phyloP scores from a whole-genome alignment of 352 stramenopile genomes.

The Globisporangium uncinulatum region DNA sequence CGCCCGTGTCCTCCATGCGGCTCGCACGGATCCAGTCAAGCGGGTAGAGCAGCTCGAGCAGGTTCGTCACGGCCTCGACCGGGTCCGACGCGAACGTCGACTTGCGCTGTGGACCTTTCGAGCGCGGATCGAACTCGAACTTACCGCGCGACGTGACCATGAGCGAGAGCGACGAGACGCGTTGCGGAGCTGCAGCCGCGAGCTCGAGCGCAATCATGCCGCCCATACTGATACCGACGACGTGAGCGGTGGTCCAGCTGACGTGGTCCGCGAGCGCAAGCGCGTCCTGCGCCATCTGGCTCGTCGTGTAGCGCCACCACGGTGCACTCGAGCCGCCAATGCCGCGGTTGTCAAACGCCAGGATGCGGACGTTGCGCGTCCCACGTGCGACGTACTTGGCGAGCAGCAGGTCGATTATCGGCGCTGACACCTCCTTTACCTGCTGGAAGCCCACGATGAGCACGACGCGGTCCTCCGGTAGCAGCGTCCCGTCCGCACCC shows the following conservation, averaged over 20 bases:
- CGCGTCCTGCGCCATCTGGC: slow-evolving; percentile 53
- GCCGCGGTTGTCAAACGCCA: slow-evolving; percentile 49
- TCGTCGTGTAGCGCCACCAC: slow-evolving; percentile 52
- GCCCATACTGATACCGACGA: slow-evolving; percentile 52
- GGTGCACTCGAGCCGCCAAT: slow-evolving; percentile 33
- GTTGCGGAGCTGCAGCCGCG: slow-evolving; percentile 27
- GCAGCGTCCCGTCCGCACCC: neutral
- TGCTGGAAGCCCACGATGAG: slow-evolving; percentile 24
- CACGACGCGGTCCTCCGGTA: slow-evolving; percentile 13
- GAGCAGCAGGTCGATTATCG: slow-evolving; percentile 18
- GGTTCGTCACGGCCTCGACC: slow-evolving; percentile 31
- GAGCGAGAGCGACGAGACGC: slow-evolving; percentile 54
- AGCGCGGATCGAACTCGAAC: slow-evolving; percentile 29
- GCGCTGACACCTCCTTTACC: slow-evolving; percentile 15
- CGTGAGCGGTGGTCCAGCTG: slow-evolving; percentile 41
- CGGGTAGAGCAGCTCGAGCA: slow-evolving; percentile 53
- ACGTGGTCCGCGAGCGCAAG: slow-evolving; percentile 49
- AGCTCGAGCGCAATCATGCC: slow-evolving; percentile 71
- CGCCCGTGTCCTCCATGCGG: slow-evolving; percentile 19
- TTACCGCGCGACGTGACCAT: slow-evolving; percentile 53
- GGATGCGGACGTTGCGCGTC: slow-evolving; percentile 21
- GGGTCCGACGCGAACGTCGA: slow-evolving; percentile 32
- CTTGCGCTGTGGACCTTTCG: slow-evolving; percentile 24
- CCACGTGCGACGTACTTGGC: slow-evolving; percentile 6
- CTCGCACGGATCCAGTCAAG: slow-evolving; percentile 24